Conservation (phyloP, 345 rosid genomes). For the Gossypium anomalum region DNA sequence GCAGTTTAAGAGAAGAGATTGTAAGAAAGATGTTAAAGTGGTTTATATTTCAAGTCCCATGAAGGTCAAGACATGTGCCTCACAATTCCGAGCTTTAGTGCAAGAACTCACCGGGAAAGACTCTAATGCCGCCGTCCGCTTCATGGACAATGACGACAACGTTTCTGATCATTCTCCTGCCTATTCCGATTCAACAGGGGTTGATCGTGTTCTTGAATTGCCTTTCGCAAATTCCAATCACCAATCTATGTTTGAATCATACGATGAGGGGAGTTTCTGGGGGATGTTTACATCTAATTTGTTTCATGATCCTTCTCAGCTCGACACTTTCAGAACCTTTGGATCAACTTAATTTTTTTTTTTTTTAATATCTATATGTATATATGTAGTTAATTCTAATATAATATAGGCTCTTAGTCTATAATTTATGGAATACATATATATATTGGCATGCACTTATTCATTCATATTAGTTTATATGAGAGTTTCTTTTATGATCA, state of each 20-base stretch:
- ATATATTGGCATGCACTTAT: background rate
- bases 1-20: background rate
- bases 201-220: constrained; percentile 14
- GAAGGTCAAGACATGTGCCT: constrained; percentile 65
- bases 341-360: background rate
- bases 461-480: background rate
- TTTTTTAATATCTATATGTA: background rate
- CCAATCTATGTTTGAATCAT: constrained; percentile 14
- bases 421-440: background rate
- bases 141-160: constrained; percentile 26
- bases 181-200: constrained; percentile 10
- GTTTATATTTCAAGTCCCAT: constrained; percentile 82
- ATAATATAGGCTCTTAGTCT: background rate
- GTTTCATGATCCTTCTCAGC: constrained; percentile 26
- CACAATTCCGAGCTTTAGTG: constrained; percentile 69
- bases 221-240: background rate
- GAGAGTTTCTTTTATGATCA: background rate
- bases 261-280: constrained; percentile 27
- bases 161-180: constrained; percentile 7
- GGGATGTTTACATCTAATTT: constrained; percentile 28
- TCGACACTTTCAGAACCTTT: constrained; percentile 22
- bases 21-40: constrained; percentile 50
- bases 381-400: background rate
- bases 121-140: constrained; percentile 43
- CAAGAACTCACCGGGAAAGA: constrained; percentile 88